Conservation (phyloP, 2,329 filamentous ascomycete species). For the Neopestalotiopsis sp. region DNA sequence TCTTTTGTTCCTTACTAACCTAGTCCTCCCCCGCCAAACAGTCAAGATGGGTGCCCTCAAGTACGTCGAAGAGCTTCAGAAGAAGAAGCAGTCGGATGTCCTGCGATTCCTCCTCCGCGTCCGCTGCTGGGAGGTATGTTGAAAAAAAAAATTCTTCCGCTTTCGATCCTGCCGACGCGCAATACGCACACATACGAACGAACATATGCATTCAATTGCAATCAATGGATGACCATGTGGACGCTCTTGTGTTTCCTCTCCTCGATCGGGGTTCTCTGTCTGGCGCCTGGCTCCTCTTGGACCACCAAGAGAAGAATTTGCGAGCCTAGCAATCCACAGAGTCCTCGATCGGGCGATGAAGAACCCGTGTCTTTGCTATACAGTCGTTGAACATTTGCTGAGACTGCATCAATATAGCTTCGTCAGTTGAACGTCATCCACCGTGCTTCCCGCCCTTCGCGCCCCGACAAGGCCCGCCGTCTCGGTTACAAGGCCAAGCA, state of each 20-base stretch:
- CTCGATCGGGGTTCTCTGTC: slow-evolving; percentile 23
- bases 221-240: slow-evolving; percentile 39
- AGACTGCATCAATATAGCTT: slow-evolving; percentile 99
- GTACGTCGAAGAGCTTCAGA: slow-evolving; percentile 99
- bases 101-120: slow-evolving; percentile 99
- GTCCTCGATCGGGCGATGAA: slow-evolving; percentile 9
- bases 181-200: slow-evolving; percentile 28
- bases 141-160: slow-evolving; percentile 45
- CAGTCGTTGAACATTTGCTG: slow-evolving; percentile 99
- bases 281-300: slow-evolving; percentile 2
- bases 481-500: slow-evolving; percentile 99
- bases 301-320: background rate
- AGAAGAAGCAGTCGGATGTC: slow-evolving; percentile 99
- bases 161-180: slow-evolving; percentile 28
- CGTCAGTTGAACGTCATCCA: slow-evolving; percentile 99
- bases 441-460: slow-evolving; percentile 96
- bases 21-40: slow-evolving; percentile 34
- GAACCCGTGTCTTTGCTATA: slow-evolving; percentile 72
- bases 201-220: slow-evolving; percentile 33
- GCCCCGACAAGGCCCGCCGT: slow-evolving; percentile 99
- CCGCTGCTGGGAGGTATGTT: slow-evolving; percentile 99
- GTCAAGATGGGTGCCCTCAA: slow-evolving; percentile 99
- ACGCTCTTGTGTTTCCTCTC: slow-evolving; percentile 35
- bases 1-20: slow-evolving; percentile 28
- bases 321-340: background rate